A percentile compares a stretch with the other conserved stretches of the same genome.
Conservation (phyloP, 2,329 filamentous ascomycete genomes). For the Nigrograna mackinnonii region DNA sequence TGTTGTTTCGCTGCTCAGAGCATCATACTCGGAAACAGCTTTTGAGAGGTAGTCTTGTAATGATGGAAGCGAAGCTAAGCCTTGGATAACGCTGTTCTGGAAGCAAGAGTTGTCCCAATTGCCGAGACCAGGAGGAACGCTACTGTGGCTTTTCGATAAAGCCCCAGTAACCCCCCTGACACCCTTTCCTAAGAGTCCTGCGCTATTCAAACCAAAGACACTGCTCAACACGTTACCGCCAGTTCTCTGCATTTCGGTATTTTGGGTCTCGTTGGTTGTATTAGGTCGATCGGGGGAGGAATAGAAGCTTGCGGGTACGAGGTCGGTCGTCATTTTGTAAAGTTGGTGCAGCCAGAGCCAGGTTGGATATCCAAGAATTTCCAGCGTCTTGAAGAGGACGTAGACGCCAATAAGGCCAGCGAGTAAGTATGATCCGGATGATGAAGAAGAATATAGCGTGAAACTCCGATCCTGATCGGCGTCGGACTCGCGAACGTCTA, state of each 20-base stretch:
- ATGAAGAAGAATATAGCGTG: background rate
- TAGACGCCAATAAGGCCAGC: constrained; percentile 24
- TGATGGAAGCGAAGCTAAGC: constrained; percentile 72
- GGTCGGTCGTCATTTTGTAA: constrained; percentile 18
- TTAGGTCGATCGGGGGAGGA: background rate
- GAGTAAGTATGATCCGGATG: constrained; percentile 18
- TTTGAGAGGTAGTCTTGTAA: constrained; percentile 66
- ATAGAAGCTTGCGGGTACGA: constrained; percentile 4
- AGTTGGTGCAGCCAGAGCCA: constrained; percentile 59
- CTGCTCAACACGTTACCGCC: constrained; percentile 28
- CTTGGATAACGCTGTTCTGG: constrained; percentile 92
- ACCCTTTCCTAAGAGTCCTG: constrained; percentile 39
- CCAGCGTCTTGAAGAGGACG: constrained; percentile 30
- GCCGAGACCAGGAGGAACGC: constrained; percentile 67
- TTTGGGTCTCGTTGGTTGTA: constrained; percentile 14
- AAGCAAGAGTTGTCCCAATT: constrained; percentile 98
- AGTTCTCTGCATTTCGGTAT: constrained; percentile 20
- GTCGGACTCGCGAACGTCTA: too few relatives aligned
- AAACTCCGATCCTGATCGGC: too few relatives aligned
- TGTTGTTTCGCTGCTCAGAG: constrained; percentile 47
- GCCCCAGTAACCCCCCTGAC: constrained; percentile 40
- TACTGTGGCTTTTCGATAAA: constrained; percentile 29
- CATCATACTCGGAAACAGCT: constrained; percentile 33
- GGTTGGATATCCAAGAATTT: constrained; percentile 33
- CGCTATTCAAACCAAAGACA: constrained; percentile 43